Base-by-base conservation (phyloP, 306 rosid species). In the Quercus dentata region DNA sequence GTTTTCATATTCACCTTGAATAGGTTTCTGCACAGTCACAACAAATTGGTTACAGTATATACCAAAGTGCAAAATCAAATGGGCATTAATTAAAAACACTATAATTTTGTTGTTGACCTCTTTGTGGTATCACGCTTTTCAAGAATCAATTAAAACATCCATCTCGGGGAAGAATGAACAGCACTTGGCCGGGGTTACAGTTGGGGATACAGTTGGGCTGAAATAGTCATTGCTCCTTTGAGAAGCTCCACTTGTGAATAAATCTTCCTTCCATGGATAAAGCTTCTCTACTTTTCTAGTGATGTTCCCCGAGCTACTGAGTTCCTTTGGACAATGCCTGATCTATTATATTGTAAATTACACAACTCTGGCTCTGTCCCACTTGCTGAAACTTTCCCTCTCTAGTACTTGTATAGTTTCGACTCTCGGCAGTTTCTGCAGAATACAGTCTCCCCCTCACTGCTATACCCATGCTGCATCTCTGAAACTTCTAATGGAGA, bases 361-460 rank as follows among this genome's bases (percentile, higher is more conserved):
- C 99, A 81, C 97, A 93, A 82, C 99, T 96, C 84, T 89, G 97
- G 85, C 99, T 96, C 85, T 98, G 89, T 73, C 97, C 96, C 21
- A 93, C 97, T 84, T 88, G 89, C 72, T 89, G 97, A 87, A 90
- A 91, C 83, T 82, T 38, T 38, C 46, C 46, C 46, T 38, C 46
- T 38, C 11, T 38, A 38, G 11, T 11, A 38, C 46, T 38, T 2
- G 11, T 38, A 38, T 8, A 8, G 46, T 7, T 7, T 38, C 11
- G 0, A 38, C 46, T 2, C 11, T 38, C 11, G 0, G 46, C 46
- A 38, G 46, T 38, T 38, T 38, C 46, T 38, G 46, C 11, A 38
- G 46, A 2, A 38, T 7, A 38, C 0, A 38, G 46, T 8, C 46
- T 38, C 44, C 44, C 44, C 44, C 44, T 38, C 44, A 1, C 9